Conservation (phyloP, 2,329 filamentous ascomycete genomes). For the Elsinoe australis region DNA sequence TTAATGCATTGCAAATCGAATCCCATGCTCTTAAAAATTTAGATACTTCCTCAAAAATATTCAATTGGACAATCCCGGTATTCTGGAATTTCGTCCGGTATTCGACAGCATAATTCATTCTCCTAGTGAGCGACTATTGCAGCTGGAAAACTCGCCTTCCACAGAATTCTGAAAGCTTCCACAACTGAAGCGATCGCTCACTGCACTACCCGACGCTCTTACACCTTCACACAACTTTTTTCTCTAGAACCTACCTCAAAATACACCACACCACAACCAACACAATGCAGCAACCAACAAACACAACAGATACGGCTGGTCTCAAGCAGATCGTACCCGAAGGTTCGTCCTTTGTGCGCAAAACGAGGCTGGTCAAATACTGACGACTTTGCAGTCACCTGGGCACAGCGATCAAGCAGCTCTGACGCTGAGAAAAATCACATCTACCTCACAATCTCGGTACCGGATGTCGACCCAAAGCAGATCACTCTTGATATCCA, state of each 20-base stretch:
- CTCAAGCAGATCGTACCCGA: conserved; percentile 32
- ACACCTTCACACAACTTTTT: no score
- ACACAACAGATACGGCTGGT: conserved; percentile 30
- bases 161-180: conserved; percentile 18
- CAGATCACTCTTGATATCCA: conserved; percentile 78
- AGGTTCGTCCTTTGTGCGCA: conserved; percentile 24
- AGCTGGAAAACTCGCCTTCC: conserved; percentile 14
- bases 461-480: conserved; percentile 70
- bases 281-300: conserved; percentile 29
- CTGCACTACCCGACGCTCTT: conserved; percentile 1
- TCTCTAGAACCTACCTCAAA: conserved; percentile 5
- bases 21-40: neutral
- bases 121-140: no score
- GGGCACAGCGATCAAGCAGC: conserved; percentile 89
- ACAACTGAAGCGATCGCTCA: conserved; percentile 9
- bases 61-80: neutral
- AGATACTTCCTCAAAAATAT: no score
- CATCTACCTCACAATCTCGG: conserved; percentile 85
- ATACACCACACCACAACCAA: neutral
- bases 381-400: conserved; percentile 61
- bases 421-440: conserved; percentile 81
- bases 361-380: neutral
- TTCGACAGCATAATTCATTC: no score
- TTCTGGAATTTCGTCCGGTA: neutral
- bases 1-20: neutral